Conservation (phyloP, 148 eudicot species). For the Rhododendron vialii region DNA sequence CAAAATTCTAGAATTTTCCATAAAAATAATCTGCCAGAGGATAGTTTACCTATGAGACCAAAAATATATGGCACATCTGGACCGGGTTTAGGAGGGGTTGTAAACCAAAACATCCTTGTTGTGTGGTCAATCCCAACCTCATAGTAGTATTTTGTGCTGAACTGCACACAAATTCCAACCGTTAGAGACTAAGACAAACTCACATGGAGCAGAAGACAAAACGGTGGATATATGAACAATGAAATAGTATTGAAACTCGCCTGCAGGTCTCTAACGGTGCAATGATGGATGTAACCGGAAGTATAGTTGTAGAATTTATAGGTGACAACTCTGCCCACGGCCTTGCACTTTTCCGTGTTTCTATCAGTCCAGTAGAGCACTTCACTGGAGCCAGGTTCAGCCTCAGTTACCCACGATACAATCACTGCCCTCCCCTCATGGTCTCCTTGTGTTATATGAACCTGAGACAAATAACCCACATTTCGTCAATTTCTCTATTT, state of each 20-base stretch:
- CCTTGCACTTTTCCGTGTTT: conserved; percentile 20
- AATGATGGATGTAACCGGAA: conserved; percentile 59
- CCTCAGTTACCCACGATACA: conserved; percentile 61
- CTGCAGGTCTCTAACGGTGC: conserved; percentile 30
- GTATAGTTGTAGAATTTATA: conserved; percentile 46
- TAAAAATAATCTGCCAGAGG: not conserved
- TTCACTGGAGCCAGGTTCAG: conserved; percentile 27
- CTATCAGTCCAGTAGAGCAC: conserved; percentile 46
- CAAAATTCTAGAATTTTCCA: not conserved
- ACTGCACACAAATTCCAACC: conserved; percentile 8
- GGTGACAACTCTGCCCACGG: conserved; percentile 15
- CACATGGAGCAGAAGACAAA: not conserved
- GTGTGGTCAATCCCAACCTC: conserved; percentile 28
- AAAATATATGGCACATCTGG: conserved; percentile 47
- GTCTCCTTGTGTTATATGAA: conserved; percentile 72
- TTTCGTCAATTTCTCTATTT: not conserved
- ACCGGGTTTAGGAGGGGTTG: conserved; percentile 37
- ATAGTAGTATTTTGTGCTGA: conserved; percentile 33
- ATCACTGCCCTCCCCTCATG: conserved; percentile 48
- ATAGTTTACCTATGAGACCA: conserved; percentile 41
- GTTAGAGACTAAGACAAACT: not conserved
- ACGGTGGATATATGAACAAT: not conserved
- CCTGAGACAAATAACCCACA: conserved; percentile 25
- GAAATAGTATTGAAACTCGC: conserved; percentile 13
- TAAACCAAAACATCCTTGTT: conserved; percentile 31